Base-by-base conservation (phyloP, 176 grass and related monocot genomes). In the Oryza brachyantha region DNA sequence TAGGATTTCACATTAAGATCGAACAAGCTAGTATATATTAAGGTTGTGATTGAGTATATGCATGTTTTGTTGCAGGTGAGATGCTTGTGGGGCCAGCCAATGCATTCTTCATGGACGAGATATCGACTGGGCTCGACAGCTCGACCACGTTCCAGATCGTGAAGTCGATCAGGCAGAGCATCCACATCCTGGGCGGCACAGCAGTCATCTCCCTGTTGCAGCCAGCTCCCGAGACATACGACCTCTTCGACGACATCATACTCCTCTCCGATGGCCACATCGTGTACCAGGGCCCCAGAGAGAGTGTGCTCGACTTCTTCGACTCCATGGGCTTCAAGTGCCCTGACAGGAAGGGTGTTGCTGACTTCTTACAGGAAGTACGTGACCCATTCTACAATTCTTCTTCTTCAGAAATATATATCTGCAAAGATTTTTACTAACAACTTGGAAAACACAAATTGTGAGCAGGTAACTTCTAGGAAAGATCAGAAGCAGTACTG, bases 81-180 rank as follows among this genome's bases (percentile, higher is more conserved):
- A 98, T 98, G 91, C 85, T 98, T 63, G 95, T 98, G 22, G 95
- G 95, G 65, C 87, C 91, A 2, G 85, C 90, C 59, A 89, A 72
- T 68, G 95, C 90, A 11, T 77, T 98, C 39, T 98, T 98, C 81
- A 98, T 98, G 95, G 95, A 98, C 17, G 92, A 98, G 85, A 98
- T 98, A 71, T 94, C 95, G 3, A 98, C 95, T 64, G 95, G 95
- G 29, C 87, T 98, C 29, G 95, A 98, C 29, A 98, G 95, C 90
- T 98, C 95, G 8, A 98, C 95, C 0, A 94, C 95, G 26, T 97
- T 93, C 59, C 94, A 97, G 79, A 97, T 98, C 70, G 90, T 98
- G 40, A 92, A 90, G 55, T 94, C 90, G 2, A 89, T 98, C 16
- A 91, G 92, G 80, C 92, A 98, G 57, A 82, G 87, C 7, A 83